Evolutionary conservation across 176 grass and related monocot genomes (phyloP), one percentile per base, ranked within the genome.

Genomic region (Carex littledalei): DNA sequence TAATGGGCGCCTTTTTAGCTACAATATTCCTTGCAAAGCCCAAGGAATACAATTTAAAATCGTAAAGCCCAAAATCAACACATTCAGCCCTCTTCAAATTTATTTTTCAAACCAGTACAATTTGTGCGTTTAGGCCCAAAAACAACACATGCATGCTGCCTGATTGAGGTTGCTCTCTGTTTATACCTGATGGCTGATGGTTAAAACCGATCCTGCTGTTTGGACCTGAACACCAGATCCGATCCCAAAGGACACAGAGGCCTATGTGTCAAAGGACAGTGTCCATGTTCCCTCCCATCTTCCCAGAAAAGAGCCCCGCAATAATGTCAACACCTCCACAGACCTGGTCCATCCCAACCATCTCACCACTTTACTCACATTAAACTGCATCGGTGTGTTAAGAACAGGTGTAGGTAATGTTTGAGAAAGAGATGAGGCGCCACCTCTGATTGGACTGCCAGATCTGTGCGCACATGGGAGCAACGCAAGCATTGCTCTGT

Each of bases 191-290:
- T 58, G 55, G 55, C 1, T 41, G 34, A 35, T 47, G 45, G 45
- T 59, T n/a, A 59, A 60, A 60, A n/a, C 31, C 5, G 37, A 11
- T 12, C 45, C 43, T 63, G 32, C 58, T 82, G 79, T 63, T 82
- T 49, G 58, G 18, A 78, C 34, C 58, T 67, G 39, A 65, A 69
- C 81, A 83, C 17, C 63, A 66, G 64, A 83, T 83, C 81, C 21
- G 15, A 67, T 24, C 62, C 41, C 41, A 69, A 69, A 83, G 81
- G 81, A 83, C 81, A 77, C 41, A 56, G 8, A 45, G 22, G 81
- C 81, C 68, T 64, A 68, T 67, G 81, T 83, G 81, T 64, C 74
- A 56, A 78, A 78, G 74, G 50, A 78, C 74, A 32, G 68, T 45
- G 16, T 54, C 43, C 58, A 64, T 81, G 79, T 81, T 65, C 59